phyloP scores from a whole-genome alignment of 352 stramenopile genomes.

The Blastocystis hominis region DNA sequence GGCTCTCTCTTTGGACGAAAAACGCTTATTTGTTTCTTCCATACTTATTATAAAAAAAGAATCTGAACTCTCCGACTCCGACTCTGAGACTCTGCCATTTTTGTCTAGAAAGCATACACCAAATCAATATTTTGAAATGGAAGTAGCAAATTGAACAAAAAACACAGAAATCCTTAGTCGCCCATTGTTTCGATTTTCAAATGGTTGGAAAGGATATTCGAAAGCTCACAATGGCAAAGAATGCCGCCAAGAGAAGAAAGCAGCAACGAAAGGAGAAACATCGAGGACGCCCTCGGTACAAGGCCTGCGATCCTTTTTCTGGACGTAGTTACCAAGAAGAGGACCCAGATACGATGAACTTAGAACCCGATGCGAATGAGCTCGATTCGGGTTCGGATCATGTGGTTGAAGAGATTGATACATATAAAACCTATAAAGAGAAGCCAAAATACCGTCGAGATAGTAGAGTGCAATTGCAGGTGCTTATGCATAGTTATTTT shows the following conservation, averaged over 20 bases:
- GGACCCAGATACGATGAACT: background rate
- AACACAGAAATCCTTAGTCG: background rate
- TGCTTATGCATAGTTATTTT: conserved; percentile 35
- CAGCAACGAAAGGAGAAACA: background rate
- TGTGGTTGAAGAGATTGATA: conserved; percentile 17
- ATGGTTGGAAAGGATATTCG: conserved; percentile 17
- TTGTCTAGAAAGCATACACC: background rate
- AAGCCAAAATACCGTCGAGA: conserved; percentile 45
- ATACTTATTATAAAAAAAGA: background rate
- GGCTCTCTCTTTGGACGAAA: background rate
- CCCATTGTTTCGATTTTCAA: background rate
- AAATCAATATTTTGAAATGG: background rate
- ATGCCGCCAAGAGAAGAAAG: background rate
- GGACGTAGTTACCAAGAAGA: background rate
- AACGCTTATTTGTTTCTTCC: background rate
- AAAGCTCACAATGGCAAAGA: background rate
- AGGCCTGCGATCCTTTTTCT: conserved; percentile 38
- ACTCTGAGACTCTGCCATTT: background rate
- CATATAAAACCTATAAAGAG: background rate
- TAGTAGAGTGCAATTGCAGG: background rate
- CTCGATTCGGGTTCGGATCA: conserved; percentile 9
- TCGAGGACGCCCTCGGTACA: background rate
- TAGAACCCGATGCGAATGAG: conserved; percentile 8
- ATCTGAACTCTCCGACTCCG: too few species aligned
- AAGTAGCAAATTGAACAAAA: background rate